Conservation (phyloP, 768 basidiomycete genomes). For the Mycena metata region DNA sequence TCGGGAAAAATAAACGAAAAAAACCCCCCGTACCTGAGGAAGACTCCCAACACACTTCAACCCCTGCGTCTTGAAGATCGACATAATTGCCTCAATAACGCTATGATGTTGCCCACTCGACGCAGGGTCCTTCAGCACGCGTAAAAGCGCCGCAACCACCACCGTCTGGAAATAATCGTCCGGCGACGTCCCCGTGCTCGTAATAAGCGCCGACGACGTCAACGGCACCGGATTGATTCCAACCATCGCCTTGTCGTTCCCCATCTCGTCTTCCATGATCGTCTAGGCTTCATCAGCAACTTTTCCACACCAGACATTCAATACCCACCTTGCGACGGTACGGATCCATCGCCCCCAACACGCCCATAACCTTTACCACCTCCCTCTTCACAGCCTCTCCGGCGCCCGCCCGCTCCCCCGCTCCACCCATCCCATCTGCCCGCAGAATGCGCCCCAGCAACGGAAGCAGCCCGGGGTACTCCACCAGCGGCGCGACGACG, state of each 20-base stretch:
- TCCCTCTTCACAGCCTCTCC: constrained; percentile 81
- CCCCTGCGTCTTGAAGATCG: constrained; percentile 98
- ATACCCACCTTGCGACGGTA: constrained; percentile 87
- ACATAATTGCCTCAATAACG: constrained; percentile 98
- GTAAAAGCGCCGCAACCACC: constrained; percentile 89
- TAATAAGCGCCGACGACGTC: constrained; percentile 58
- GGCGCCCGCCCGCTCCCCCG: constrained; percentile 1
- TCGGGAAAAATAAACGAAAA: constrained; percentile 26
- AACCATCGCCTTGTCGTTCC: constrained; percentile 68
- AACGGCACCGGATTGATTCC: constrained; percentile 79
- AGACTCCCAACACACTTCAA: constrained; percentile 97
- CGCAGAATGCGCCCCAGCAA: constrained; percentile 87
- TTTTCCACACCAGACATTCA: not conserved
- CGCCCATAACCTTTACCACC: constrained; percentile 94
- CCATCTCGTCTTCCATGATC: constrained; percentile 39
- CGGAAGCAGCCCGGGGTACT: constrained; percentile 90
- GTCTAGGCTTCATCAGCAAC: constrained; percentile 57
- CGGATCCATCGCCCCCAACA: constrained; percentile 95
- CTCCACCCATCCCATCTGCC: constrained; percentile 41
- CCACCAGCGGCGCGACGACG: constrained; percentile 92
- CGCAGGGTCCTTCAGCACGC: constrained; percentile 90
- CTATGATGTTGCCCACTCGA: constrained; percentile 90
- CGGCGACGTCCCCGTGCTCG: constrained; percentile 69
- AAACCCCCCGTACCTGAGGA: constrained; percentile 76
- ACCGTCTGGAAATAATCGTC: constrained; percentile 99